phyloP scores from a whole-genome alignment of 192 early-diverging fungal genomes.

The Podila epigama region DNA sequence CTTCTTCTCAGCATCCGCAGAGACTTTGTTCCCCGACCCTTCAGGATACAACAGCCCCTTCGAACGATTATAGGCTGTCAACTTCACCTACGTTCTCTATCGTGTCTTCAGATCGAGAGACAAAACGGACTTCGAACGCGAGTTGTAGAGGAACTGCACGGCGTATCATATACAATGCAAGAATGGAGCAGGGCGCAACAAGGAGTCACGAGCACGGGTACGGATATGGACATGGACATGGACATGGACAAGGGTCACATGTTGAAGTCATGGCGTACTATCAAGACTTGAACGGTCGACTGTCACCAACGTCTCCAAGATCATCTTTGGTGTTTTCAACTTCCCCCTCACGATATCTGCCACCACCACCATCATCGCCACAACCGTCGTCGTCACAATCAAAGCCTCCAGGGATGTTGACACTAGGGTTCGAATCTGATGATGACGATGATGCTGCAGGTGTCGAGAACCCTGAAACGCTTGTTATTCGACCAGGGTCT shows the following conservation, averaged over 20 bases:
- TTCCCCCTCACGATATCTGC: too few species aligned
- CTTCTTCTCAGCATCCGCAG: neutral
- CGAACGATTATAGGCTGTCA: neutral
- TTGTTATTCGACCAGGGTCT: neutral
- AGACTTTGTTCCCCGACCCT: neutral
- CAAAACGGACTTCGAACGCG: constrained; percentile 7
- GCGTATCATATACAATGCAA: constrained; percentile 14
- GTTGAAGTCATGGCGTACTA: constrained; percentile 2
- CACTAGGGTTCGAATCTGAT: too few species aligned
- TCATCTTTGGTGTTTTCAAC: neutral
- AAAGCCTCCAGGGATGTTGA: too few species aligned
- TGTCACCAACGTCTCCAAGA: neutral
- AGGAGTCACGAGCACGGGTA: too few species aligned
- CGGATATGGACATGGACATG: too few species aligned
- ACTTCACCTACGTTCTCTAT: neutral
- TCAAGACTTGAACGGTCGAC: neutral
- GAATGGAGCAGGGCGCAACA: constrained; percentile 1
- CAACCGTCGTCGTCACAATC: neutral
- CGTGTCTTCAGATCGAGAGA: neutral
- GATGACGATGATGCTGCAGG: neutral
- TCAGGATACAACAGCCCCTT: neutral
- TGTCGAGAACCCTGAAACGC: neutral
- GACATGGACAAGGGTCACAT: neutral
- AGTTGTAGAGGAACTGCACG: constrained; percentile 5
- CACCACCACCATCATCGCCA: neutral